phyloP scores from a whole-genome alignment of 306 rosid species.

The Canavalia gladiata region DNA sequence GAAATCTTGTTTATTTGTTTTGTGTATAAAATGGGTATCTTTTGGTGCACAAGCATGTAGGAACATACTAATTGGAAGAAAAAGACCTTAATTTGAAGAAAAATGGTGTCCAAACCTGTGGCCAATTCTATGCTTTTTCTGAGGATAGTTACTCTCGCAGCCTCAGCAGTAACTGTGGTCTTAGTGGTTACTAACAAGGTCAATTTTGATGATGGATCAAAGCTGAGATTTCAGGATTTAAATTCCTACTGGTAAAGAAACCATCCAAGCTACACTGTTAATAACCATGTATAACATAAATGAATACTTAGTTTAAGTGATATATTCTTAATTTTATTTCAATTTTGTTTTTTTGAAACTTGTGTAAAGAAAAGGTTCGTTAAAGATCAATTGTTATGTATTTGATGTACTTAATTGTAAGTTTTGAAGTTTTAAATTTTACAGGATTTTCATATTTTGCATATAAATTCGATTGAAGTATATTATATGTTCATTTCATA shows the following conservation, averaged over 20 bases:
- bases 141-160: conserved; percentile 59
- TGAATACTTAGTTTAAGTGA: too few species aligned
- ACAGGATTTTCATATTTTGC: too few species aligned
- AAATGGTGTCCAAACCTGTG: conserved; percentile 49
- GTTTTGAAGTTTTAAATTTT: too few species aligned
- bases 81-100: conserved; percentile 5
- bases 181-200: conserved; percentile 49
- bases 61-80: background rate
- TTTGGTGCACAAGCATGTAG: background rate
- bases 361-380: too few species aligned
- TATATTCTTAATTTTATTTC: too few species aligned
- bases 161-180: conserved; percentile 47
- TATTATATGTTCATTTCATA: too few species aligned
- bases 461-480: too few species aligned
- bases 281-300: background rate
- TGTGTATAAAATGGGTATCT: conserved; percentile 36
- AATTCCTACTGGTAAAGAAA: conserved; percentile 51
- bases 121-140: conserved; percentile 53
- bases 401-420: too few species aligned
- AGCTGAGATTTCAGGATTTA: conserved; percentile 49
- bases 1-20: conserved; percentile 7
- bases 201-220: conserved; percentile 31
- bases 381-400: too few species aligned
- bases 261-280: background rate
- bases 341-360: too few species aligned